Percentiles rank a stretch among this genome's conserved stretches.
These are phyloP conservation scores for Jatropha curcas DNA, from an alignment of 345 rosid species.

Conservation along the genomic window DNA sequence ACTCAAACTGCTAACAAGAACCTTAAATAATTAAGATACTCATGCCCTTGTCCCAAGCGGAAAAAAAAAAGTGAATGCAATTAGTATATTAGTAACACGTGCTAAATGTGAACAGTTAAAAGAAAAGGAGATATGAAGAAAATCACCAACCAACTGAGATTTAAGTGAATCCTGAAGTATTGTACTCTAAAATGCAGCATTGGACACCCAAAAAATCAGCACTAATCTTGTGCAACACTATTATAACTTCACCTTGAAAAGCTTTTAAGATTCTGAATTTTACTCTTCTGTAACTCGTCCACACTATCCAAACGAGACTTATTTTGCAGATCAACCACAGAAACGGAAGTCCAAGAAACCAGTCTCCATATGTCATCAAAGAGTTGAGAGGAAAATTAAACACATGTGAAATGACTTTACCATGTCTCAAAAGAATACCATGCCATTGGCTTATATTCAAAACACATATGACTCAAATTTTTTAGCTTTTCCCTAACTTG, in stretches of 20 bases:
- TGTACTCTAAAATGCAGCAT: not conserved
- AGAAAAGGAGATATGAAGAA: too few relatives aligned
- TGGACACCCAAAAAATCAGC: not conserved
- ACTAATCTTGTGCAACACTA: not conserved
- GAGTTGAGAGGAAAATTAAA: not conserved
- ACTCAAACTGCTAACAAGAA: not conserved
- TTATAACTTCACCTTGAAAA: not conserved
- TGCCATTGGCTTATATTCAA: not conserved
- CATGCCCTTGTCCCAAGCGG: not conserved
- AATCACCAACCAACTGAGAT: not conserved
- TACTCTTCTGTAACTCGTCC: not conserved
- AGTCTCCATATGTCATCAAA: constrained; percentile 3
- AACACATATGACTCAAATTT: not conserved
- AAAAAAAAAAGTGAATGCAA: not conserved
- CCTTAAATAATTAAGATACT: not conserved
- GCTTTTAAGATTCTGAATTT: not conserved
- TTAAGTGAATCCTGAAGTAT: not conserved
- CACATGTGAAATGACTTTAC: not conserved
- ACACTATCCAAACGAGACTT: not conserved
- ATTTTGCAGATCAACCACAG: not conserved
- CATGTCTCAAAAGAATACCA: not conserved
- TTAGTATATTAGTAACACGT: not conserved
- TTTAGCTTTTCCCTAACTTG: not conserved
- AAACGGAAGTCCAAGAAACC: not conserved
- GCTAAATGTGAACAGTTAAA: not conserved